These are phyloP conservation scores for Yamadazyma dendronema DNA, from an alignment of 1,139 yeast species.

Conservation along the genomic window DNA sequence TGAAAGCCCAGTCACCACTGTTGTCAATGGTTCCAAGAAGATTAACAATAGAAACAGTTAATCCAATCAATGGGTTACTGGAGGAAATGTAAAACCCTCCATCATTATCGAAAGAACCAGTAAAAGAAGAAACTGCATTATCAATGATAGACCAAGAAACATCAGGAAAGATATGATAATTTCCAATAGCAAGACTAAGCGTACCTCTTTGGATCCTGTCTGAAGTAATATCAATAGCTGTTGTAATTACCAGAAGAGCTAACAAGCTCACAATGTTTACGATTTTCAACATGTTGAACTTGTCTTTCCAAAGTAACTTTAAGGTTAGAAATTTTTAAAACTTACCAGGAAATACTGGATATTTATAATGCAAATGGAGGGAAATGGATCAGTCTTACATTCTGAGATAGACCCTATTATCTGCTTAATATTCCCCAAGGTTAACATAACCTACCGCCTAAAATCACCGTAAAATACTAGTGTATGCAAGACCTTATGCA, in stretches of 20 bases:
- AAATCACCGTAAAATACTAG: not conserved
- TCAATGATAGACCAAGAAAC: slow-evolving; percentile 33
- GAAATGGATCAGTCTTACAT: not conserved
- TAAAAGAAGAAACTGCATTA: slow-evolving; percentile 23
- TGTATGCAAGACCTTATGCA: not conserved
- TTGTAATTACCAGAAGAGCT: slow-evolving; percentile 1
- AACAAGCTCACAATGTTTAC: not conserved
- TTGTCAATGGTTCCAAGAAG: slow-evolving; percentile 18
- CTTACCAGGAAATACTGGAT: not conserved
- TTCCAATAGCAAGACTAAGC: slow-evolving; percentile 6
- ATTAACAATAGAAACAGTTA: slow-evolving; percentile 11
- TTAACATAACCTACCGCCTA: not conserved
- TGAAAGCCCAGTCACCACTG: slow-evolving; percentile 24
- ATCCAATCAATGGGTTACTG: slow-evolving; percentile 10
- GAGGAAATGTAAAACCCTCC: slow-evolving; percentile 25
- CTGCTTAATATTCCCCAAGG: not conserved
- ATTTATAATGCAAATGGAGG: not conserved
- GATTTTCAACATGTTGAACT: not conserved
- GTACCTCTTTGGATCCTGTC: slow-evolving; percentile 9
- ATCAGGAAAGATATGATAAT: slow-evolving; percentile 15
- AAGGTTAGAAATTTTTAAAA: not conserved
- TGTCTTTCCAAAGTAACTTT: not conserved
- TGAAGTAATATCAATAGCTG: slow-evolving; percentile 9
- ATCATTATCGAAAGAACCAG: slow-evolving; percentile 22
- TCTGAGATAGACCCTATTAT: not conserved